Conservation (phyloP, 2,329 filamentous ascomycete species). For the Fusarium mexicanum region DNA sequence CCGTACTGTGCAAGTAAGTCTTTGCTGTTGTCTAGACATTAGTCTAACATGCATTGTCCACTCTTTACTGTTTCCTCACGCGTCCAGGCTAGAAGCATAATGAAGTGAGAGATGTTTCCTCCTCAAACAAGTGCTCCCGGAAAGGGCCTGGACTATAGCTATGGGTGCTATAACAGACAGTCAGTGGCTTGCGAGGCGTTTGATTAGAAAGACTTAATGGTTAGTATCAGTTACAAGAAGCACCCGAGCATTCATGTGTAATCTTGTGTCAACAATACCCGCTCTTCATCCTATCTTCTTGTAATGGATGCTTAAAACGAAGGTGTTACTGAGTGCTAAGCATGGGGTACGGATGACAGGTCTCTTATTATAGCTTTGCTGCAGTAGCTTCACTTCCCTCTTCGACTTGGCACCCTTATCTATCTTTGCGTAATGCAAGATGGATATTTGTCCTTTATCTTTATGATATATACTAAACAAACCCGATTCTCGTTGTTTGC, state of each 20-base stretch:
- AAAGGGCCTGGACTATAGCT: background rate
- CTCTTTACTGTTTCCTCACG: background rate
- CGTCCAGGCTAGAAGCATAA: background rate
- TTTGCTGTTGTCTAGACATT: background rate
- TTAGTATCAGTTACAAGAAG: background rate
- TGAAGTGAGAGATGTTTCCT: conserved; percentile 12
- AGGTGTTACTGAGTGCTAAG: background rate
- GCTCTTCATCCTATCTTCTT: background rate
- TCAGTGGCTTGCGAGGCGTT: background rate
- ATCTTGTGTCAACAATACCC: background rate
- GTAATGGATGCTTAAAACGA: conserved; percentile 3
- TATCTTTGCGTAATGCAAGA: background rate
- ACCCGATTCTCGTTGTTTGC: background rate
- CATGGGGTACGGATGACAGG: conserved; percentile 17
- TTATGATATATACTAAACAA: background rate
- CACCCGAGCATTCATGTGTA: background rate
- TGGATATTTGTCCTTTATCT: too few species aligned
- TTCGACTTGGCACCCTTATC: background rate
- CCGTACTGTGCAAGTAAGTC: background rate
- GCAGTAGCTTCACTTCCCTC: background rate
- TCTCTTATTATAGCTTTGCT: conserved; percentile 6
- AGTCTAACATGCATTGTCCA: background rate
- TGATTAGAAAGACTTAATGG: background rate
- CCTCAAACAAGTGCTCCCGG: conserved; percentile 7
- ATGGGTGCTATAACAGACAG: conserved; percentile 9